phyloP scores from a whole-genome alignment of 2,329 filamentous ascomycete genomes.

The Thermochaetoides dissita region DNA sequence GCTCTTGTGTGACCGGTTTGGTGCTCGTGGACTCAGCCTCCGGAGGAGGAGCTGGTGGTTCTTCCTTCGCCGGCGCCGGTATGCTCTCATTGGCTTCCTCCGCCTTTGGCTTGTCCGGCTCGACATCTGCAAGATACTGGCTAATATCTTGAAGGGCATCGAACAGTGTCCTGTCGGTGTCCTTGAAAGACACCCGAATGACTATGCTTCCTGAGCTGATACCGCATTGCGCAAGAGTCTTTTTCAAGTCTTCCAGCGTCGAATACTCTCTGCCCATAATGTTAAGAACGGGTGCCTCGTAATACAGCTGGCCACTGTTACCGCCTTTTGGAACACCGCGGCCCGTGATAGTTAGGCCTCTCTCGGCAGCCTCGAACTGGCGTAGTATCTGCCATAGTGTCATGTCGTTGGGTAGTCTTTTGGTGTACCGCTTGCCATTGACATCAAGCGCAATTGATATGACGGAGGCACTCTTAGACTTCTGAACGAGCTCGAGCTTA shows the following conservation, averaged over 20 bases:
- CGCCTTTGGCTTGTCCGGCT: slow-evolving; percentile 13
- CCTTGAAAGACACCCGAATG: slow-evolving; percentile 62
- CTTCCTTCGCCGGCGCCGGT: slow-evolving; percentile 1
- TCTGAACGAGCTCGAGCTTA: slow-evolving; percentile 80
- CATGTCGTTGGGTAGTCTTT: slow-evolving; percentile 79
- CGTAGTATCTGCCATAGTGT: slow-evolving; percentile 81
- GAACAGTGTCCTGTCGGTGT: slow-evolving; percentile 64
- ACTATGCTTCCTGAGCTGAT: slow-evolving; percentile 73
- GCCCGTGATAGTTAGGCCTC: slow-evolving; percentile 67
- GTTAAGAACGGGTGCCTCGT: slow-evolving; percentile 74
- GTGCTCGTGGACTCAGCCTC: slow-evolving; percentile 4
- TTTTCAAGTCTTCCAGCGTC: slow-evolving; percentile 70
- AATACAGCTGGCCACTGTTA: slow-evolving; percentile 62
- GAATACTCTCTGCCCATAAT: slow-evolving; percentile 70
- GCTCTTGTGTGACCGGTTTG: too few relatives aligned
- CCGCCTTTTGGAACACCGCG: slow-evolving; percentile 55
- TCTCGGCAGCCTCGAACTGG: slow-evolving; percentile 64
- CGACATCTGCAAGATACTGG: slow-evolving; percentile 52
- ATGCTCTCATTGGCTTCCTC: not conserved
- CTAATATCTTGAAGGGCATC: slow-evolving; percentile 75
- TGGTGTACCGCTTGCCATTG: slow-evolving; percentile 51
- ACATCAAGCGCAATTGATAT: slow-evolving; percentile 84
- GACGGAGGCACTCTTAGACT: slow-evolving; percentile 70
- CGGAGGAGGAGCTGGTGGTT: slow-evolving; percentile 4
- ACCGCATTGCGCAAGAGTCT: slow-evolving; percentile 74